A percentile compares a stretch with the other conserved stretches of the same genome.
These are phyloP conservation scores for Ceriops tagal DNA, from an alignment of 345 rosid species.

Conservation along the genomic window DNA sequence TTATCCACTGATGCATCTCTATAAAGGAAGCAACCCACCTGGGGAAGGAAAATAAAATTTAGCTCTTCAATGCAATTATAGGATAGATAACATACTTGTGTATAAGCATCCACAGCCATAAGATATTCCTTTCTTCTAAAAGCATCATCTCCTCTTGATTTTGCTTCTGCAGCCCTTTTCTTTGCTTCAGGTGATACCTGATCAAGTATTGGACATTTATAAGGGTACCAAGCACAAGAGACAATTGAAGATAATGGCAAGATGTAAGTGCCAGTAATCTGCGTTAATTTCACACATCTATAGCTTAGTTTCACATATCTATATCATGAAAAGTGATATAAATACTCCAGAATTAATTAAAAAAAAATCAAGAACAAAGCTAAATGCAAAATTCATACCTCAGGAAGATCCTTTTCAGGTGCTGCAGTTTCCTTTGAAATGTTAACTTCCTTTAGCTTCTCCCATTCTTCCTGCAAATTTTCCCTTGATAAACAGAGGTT, in stretches of 20 bases:
- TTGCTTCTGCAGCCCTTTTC: slow-evolving; percentile 81
- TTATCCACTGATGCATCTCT: not conserved
- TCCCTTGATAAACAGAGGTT: not conserved
- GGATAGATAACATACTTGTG: slow-evolving; percentile 50
- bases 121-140: slow-evolving; percentile 56
- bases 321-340: too few species aligned
- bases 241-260: too few species aligned
- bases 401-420: slow-evolving; percentile 47
- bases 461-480: slow-evolving; percentile 48
- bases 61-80: not conserved
- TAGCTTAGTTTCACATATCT: too few species aligned
- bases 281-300: too few species aligned
- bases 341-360: not conserved
- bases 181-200: slow-evolving; percentile 80
- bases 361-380: slow-evolving; percentile 7
- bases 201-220: slow-evolving; percentile 2
- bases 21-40: not conserved
- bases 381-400: slow-evolving; percentile 37
- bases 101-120: slow-evolving; percentile 67
- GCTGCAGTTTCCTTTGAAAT: slow-evolving; percentile 16
- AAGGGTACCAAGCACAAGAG: not conserved
- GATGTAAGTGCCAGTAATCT: too few species aligned
- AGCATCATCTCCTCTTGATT: slow-evolving; percentile 86
- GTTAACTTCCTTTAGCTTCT: slow-evolving; percentile 26
- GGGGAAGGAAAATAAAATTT: not conserved